Evolutionary conservation across 176 grass and related monocot genomes (phyloP).

Genomic region (Musa beccarii): DNA sequence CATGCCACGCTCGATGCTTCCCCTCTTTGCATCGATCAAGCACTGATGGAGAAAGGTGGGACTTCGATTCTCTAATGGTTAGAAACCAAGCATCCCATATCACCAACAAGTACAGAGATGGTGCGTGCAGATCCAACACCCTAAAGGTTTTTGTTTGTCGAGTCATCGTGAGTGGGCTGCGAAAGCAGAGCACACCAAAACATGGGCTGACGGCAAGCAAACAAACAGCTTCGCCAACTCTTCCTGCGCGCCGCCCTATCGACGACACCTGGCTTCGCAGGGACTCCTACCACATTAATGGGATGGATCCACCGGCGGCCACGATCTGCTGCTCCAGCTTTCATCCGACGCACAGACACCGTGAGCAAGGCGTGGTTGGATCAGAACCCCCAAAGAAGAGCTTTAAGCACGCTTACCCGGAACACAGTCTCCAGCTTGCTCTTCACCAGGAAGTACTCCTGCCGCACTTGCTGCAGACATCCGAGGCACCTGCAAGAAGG

Average conservation of each 20-base stretch:
- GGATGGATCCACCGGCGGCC: conserved; percentile 29
- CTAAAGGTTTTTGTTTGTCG: background rate
- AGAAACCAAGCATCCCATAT: too few species aligned
- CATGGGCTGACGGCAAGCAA: background rate
- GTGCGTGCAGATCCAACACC: background rate
- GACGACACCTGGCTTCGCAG: background rate
- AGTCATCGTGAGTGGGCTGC: background rate
- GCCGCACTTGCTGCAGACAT: conserved; percentile 21
- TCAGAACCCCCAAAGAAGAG: background rate
- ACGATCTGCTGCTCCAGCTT: conserved; percentile 38
- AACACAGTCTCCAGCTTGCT: conserved; percentile 34
- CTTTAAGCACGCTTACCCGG: conserved; percentile 17
- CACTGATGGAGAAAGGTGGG: too few species aligned
- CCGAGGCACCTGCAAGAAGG: conserved; percentile 15
- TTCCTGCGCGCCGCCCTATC: background rate
- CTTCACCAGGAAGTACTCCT: conserved; percentile 27
- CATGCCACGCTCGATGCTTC: too few species aligned
- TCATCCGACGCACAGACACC: conserved; percentile 2
- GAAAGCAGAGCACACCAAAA: background rate
- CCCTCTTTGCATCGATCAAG: too few species aligned
- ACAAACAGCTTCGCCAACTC: background rate
- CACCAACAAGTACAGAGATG: background rate
- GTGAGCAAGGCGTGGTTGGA: background rate
- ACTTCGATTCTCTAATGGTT: too few species aligned
- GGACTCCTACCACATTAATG: conserved; percentile 22